A percentile compares a stretch with the other conserved stretches of the same genome.
Conservation (phyloP, 768 basidiomycete genomes). For the Mycena sanguinolenta region DNA sequence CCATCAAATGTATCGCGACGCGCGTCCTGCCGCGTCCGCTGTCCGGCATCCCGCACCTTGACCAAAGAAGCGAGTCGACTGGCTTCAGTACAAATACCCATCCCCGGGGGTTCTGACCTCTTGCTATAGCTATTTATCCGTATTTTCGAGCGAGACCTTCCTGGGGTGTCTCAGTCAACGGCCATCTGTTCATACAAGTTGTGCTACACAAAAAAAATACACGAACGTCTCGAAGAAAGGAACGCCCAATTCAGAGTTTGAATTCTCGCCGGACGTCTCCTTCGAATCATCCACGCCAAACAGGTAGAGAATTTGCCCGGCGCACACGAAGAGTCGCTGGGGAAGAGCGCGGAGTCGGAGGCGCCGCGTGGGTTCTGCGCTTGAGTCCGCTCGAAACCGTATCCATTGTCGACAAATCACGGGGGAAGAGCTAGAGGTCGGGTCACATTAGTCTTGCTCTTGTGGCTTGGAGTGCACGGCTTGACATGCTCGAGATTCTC, state of each 20-base stretch:
- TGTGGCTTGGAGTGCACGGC: neutral
- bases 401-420: constrained; percentile 28
- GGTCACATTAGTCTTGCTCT: neutral
- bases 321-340: neutral
- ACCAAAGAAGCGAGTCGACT: too few relatives aligned
- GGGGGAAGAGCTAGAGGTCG: neutral
- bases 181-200: neutral
- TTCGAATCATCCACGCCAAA: constrained; percentile 2
- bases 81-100: too few relatives aligned
- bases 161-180: too few relatives aligned
- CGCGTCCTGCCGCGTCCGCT: too few relatives aligned
- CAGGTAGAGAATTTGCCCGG: neutral
- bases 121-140: too few relatives aligned
- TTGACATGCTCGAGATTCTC: neutral
- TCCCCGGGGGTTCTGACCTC: too few relatives aligned
- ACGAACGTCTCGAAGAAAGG: neutral
- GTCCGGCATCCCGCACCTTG: too few relatives aligned
- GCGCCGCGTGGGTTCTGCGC: constrained; percentile 5
- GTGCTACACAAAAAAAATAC: neutral
- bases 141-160: too few relatives aligned
- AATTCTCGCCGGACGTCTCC: neutral
- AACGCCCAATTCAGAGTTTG: neutral
- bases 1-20: too few relatives aligned
- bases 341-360: neutral
- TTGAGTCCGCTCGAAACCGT: constrained; percentile 36